Percentiles rank a stretch among this genome's conserved stretches.
phyloP scores from a whole-genome alignment of 2,329 filamentous ascomycete genomes.

The Nannizzia gypsea region DNA sequence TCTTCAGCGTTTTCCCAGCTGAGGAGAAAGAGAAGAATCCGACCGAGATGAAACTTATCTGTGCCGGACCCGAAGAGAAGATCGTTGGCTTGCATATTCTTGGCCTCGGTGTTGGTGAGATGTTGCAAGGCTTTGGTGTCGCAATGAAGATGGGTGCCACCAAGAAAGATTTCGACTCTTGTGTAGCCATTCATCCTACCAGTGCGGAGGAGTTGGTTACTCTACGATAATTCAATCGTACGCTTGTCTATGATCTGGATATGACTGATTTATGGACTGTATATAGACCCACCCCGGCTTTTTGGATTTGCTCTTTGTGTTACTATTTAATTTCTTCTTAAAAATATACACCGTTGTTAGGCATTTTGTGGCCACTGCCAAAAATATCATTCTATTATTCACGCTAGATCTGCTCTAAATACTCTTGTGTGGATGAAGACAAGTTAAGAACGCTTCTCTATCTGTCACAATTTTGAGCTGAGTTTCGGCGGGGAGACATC shows the following conservation, averaged over 20 bases:
- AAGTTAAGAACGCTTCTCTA: background rate
- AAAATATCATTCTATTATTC: background rate
- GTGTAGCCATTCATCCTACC: slow-evolving; percentile 65
- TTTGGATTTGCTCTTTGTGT: background rate
- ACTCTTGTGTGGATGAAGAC: background rate
- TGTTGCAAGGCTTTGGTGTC: slow-evolving; percentile 65
- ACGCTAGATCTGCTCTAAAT: background rate
- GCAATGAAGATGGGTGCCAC: slow-evolving; percentile 70
- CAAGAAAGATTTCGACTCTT: slow-evolving; percentile 64
- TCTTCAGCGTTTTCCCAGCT: slow-evolving; percentile 35
- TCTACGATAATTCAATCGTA: background rate
- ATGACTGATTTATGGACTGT: background rate
- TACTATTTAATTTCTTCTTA: background rate
- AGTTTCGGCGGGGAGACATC: slow-evolving; percentile 25
- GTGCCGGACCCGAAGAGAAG: slow-evolving; percentile 38
- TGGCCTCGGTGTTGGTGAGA: slow-evolving; percentile 44
- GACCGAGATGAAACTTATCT: slow-evolving; percentile 42
- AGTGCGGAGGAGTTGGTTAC: slow-evolving; percentile 60
- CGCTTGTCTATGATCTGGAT: background rate
- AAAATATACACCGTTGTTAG: background rate
- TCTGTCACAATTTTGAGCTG: background rate
- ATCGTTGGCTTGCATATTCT: slow-evolving; percentile 42
- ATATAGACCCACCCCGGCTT: background rate
- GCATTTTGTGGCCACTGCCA: slow-evolving; percentile 1
- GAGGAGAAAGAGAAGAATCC: slow-evolving; percentile 41